A percentile compares a stretch with the other conserved stretches of the same genome.
Evolutionary conservation across 2,329 filamentous ascomycete genomes (phyloP).

Genomic region (Emmonsia crescens): DNA sequence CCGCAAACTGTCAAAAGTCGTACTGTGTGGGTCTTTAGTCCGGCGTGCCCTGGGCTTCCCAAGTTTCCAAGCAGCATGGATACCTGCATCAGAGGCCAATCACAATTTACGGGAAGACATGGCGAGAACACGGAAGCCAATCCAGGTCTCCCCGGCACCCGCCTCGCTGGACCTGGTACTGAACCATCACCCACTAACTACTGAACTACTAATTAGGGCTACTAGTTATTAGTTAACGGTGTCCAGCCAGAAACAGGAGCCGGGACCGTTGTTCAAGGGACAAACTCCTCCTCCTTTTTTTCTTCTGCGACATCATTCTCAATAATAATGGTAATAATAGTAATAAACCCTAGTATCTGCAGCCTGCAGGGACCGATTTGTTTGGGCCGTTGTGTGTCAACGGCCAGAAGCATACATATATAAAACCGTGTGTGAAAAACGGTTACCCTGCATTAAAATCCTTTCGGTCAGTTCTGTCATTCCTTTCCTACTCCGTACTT

Average conservation of each 20-base stretch:
- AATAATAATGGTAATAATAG: neutral
- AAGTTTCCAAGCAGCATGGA: slow-evolving; percentile 3
- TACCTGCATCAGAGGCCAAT: neutral
- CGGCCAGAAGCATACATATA: neutral
- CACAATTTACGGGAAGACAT: neutral
- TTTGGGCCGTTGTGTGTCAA: neutral
- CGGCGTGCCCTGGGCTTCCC: neutral
- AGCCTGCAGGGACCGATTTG: neutral
- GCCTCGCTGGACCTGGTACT: slow-evolving; percentile 3
- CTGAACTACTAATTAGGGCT: neutral
- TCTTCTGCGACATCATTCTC: neutral
- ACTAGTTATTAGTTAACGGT: neutral
- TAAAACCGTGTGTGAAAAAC: neutral
- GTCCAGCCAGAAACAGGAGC: neutral
- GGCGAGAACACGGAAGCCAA: neutral
- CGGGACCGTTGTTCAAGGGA: neutral
- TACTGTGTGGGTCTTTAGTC: neutral
- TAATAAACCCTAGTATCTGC: neutral
- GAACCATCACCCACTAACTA: neutral
- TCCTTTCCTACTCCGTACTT: no score
- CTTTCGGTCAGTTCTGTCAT: neutral
- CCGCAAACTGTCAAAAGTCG: neutral
- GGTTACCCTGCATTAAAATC: neutral
- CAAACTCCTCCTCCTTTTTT: neutral
- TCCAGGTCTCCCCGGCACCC: slow-evolving; percentile 2